Evolutionary conservation across 2,329 filamentous ascomycete species (phyloP).

Genomic region (Claviceps purpurea): DNA sequence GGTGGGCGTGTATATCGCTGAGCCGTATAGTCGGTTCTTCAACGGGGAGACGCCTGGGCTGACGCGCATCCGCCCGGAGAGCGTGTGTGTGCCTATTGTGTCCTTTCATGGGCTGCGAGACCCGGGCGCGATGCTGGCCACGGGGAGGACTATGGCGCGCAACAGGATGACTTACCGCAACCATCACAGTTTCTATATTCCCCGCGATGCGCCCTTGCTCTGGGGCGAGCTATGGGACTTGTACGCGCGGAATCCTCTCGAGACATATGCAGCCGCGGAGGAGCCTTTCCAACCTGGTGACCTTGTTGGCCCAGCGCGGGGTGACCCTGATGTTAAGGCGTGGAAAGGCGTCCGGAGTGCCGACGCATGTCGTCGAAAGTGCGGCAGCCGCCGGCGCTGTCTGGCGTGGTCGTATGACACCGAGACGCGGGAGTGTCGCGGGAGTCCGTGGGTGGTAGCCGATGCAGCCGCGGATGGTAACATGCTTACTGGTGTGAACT

Average conservation of each 20-base stretch:
- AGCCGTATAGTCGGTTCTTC: constrained; percentile 39
- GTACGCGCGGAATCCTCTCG: constrained; percentile 29
- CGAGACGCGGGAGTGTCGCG: constrained; percentile 25
- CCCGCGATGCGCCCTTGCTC: constrained; percentile 23
- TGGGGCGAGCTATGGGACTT: constrained; percentile 39
- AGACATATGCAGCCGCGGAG: constrained; percentile 17
- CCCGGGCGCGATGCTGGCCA: constrained; percentile 29
- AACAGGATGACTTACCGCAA: constrained; percentile 6
- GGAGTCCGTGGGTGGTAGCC: constrained; percentile 36
- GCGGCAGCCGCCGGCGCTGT: constrained; percentile 24
- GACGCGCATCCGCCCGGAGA: constrained; percentile 34
- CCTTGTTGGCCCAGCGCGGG: constrained; percentile 38
- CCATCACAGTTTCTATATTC: background rate
- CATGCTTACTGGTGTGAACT: constrained; percentile 19
- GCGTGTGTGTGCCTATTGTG: constrained; percentile 39
- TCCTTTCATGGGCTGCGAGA: constrained; percentile 38
- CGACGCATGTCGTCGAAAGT: constrained; percentile 30
- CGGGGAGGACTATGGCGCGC: constrained; percentile 27
- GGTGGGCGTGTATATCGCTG: constrained; percentile 41
- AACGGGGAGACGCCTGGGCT: constrained; percentile 39
- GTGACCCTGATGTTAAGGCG: constrained; percentile 17
- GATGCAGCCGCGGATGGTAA: constrained; percentile 15
- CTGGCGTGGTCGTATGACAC: constrained; percentile 39
- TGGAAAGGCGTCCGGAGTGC: constrained; percentile 23
- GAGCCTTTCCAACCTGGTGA: constrained; percentile 25